phyloP scores from a whole-genome alignment of 2,329 filamentous ascomycete species.

The Fusarium mangiferae region DNA sequence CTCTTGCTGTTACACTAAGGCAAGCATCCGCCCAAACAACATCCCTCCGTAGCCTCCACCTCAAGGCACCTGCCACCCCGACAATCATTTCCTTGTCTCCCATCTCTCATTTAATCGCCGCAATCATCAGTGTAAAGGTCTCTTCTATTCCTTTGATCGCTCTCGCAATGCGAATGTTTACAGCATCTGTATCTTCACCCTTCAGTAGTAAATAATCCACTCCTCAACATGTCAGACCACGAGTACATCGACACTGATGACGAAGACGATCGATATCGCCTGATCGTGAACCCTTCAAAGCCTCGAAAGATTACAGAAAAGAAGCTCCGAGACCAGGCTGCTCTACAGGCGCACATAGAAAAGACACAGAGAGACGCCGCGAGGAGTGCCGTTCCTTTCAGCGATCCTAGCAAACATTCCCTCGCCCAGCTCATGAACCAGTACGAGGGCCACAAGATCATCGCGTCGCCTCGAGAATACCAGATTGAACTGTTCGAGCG shows the following conservation, averaged over 20 bases:
- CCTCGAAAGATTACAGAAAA: constrained; percentile 56
- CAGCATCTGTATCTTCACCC: neutral
- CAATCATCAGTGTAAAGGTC: neutral
- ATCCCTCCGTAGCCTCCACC: neutral
- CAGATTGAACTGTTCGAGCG: constrained; percentile 91
- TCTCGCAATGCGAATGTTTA: neutral
- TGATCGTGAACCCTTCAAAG: constrained; percentile 45
- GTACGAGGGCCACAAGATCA: constrained; percentile 64
- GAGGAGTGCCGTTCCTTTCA: constrained; percentile 37
- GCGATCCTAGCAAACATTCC: constrained; percentile 46
- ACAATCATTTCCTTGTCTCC: neutral
- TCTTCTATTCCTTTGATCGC: neutral
- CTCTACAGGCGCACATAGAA: constrained; percentile 58
- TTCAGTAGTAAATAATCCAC: neutral
- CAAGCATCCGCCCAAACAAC: neutral
- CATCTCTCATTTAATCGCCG: neutral
- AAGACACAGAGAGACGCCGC: constrained; percentile 52
- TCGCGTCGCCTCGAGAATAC: constrained; percentile 85
- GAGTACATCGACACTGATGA: constrained; percentile 32
- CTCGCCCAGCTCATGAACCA: constrained; percentile 48
- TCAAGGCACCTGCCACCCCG: neutral
- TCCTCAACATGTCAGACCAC: constrained; percentile 1
- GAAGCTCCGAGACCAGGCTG: constrained; percentile 60
- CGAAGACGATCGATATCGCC: constrained; percentile 45
- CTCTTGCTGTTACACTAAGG: neutral